Base-by-base conservation (phyloP, 2,329 filamentous ascomycete genomes). In the Cadophora sp. region DNA sequence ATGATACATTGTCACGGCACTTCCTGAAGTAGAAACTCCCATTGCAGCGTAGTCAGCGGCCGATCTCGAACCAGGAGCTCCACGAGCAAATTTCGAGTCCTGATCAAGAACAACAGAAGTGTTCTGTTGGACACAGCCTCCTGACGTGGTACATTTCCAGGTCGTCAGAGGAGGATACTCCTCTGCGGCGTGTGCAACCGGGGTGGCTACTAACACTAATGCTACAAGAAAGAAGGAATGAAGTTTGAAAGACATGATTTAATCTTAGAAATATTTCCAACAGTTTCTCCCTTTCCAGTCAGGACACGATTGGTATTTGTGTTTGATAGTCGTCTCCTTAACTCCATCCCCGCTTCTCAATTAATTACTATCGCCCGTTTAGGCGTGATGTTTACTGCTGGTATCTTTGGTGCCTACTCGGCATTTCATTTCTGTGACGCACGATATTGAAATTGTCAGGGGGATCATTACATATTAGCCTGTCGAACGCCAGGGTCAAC, bases 41-140 rank as follows among this genome's bases (percentile, higher is more conserved):
- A 79, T 77, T 62, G 78, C 77, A 1, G 77, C 72, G 75, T 87
- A 87, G 71, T 85, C 82, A 61, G 83, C 82, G 50, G 83, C 83
- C 46, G 61, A 60, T 65, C 62, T 71, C 37, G 68, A 72, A 22
- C 68, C 70, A n/a, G 68, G 55, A 50, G 65, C 56, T 43, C 68
- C 68, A 14, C 79, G 76, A 59, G 81, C 80, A 3, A 68, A 69
- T 69, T 80, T 80, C n/a, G 74, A 72, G 24, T 74, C 73, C 11
- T 79, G 75, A 64, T 87, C 85, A 22, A 85, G 78, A 16, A 87
- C 85, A 58, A 87, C 73, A 29, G 82, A 82, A 51, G 82, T 85
- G 60, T 81, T 80, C 22, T 83, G 80, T 64, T 80, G 73, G 61
- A 80, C 80, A 76, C 85, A 87, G 65, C 85, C 85, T 9, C 78